These are phyloP conservation scores for Chaetomium tenue DNA, from an alignment of 495 filamentous ascomycete genomes.

Conservation along the genomic window DNA sequence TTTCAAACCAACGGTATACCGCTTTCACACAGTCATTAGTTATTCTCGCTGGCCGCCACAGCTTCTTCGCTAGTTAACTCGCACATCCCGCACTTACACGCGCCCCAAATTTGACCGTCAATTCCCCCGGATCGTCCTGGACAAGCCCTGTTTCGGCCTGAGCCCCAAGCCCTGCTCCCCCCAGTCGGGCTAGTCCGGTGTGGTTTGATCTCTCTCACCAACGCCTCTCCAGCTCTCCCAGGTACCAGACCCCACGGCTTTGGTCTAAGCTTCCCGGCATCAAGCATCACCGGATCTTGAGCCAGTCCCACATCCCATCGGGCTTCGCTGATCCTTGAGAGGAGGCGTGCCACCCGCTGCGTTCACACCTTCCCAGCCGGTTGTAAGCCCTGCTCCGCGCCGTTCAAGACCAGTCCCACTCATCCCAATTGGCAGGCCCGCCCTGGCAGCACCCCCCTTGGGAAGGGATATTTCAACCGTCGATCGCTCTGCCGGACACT, in stretches of 20 bases:
- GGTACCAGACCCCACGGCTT: constrained; percentile 15
- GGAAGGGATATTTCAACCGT: constrained; percentile 43
- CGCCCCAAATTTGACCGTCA: constrained; percentile 36
- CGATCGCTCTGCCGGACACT: constrained; percentile 47
- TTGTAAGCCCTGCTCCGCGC: constrained; percentile 37
- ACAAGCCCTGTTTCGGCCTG: constrained; percentile 27
- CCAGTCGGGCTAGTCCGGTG: constrained; percentile 15
- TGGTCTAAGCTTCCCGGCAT: constrained; percentile 12
- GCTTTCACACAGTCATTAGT: too few relatives aligned
- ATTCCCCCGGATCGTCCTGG: constrained; percentile 35
- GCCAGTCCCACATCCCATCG: constrained; percentile 19
- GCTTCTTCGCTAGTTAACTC: too few relatives aligned
- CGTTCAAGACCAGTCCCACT: constrained; percentile 19
- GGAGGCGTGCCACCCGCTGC: constrained; percentile 20
- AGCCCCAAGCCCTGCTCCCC: constrained; percentile 4
- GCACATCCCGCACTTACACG: constrained; percentile 30
- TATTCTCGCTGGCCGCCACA: constrained; percentile 2
- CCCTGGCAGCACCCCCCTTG: constrained; percentile 32
- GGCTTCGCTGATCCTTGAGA: constrained; percentile 10
- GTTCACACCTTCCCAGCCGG: constrained; percentile 24
- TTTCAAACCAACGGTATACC: neutral
- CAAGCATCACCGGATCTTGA: constrained; percentile 30
- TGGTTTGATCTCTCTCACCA: constrained; percentile 13
- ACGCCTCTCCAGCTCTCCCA: constrained; percentile 11
- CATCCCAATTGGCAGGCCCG: constrained; percentile 36